These are phyloP conservation scores for Aphanomyces invadans DNA, from an alignment of 352 stramenopile genomes.

Conservation along the genomic window DNA sequence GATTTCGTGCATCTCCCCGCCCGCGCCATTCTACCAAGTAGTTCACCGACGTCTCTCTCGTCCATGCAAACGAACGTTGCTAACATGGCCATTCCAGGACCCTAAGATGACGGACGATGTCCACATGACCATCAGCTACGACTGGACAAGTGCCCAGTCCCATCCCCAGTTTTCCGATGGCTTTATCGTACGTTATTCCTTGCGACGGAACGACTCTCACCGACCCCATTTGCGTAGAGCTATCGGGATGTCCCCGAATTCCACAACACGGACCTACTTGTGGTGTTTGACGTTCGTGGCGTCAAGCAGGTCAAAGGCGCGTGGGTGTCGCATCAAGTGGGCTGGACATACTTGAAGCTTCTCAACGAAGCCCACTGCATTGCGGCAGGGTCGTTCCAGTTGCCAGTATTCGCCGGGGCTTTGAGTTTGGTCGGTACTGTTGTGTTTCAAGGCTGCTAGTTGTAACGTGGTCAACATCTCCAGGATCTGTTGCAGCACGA, in stretches of 20 bases:
- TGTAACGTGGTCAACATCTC: constrained; percentile 5
- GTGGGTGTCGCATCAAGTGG: constrained; percentile 41
- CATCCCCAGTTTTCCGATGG: constrained; percentile 55
- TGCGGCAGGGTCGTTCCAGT: constrained; percentile 35
- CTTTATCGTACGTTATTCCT: constrained; percentile 34
- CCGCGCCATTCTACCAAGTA: constrained; percentile 53
- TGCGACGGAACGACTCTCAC: no score
- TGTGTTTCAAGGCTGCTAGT: background rate
- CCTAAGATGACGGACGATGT: constrained; percentile 43
- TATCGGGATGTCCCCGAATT: constrained; percentile 34
- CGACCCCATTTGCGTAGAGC: no score
- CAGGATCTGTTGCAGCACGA: constrained; percentile 36
- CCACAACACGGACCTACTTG: constrained; percentile 26
- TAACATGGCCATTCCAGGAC: background rate
- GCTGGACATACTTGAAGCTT: constrained; percentile 57
- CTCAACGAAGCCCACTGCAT: constrained; percentile 36
- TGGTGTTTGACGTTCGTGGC: constrained; percentile 55
- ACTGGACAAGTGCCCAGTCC: constrained; percentile 50
- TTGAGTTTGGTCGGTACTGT: constrained; percentile 61
- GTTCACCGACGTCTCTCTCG: background rate
- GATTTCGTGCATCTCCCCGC: constrained; percentile 43
- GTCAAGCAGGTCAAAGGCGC: constrained; percentile 36
- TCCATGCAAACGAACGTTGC: background rate
- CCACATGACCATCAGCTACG: constrained; percentile 49
- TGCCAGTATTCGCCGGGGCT: constrained; percentile 54